These are phyloP conservation scores for Fusarium tjaetaba DNA, from an alignment of 2,329 filamentous ascomycete genomes.

Conservation along the genomic window DNA sequence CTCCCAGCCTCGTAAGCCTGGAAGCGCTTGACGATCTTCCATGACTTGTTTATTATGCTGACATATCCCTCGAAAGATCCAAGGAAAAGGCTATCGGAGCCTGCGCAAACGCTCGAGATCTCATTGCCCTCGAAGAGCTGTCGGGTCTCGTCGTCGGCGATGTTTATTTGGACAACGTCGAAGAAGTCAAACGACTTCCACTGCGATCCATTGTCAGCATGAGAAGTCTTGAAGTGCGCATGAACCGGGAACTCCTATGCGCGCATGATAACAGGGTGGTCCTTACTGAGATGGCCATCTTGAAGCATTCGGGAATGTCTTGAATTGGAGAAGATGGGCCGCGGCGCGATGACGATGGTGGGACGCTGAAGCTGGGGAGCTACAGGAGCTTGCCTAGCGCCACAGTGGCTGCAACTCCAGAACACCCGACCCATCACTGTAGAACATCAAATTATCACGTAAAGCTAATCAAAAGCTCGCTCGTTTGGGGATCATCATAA, in stretches of 20 bases:
- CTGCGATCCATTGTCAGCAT: conserved; percentile 56
- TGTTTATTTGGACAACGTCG: conserved; percentile 86
- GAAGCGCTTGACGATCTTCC: conserved; percentile 89
- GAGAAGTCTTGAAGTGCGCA: background rate
- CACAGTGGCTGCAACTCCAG: conserved; percentile 39
- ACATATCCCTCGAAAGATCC: conserved; percentile 87
- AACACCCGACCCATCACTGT: background rate
- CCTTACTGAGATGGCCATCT: conserved; percentile 50
- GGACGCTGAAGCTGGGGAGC: conserved; percentile 42
- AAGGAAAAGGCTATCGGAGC: conserved; percentile 89
- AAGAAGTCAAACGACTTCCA: conserved; percentile 99
- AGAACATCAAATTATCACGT: background rate
- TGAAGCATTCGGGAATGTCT: conserved; percentile 42
- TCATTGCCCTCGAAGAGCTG: conserved; percentile 84
- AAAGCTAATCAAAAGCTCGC: background rate
- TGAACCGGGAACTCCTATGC: background rate
- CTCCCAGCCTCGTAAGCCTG: conserved; percentile 82
- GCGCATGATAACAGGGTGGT: background rate
- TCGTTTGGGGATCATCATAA: background rate
- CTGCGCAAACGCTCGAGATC: conserved; percentile 84
- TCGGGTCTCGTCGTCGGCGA: conserved; percentile 81
- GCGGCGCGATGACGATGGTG: conserved; percentile 47
- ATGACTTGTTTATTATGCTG: conserved; percentile 85
- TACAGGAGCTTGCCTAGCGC: conserved; percentile 39
- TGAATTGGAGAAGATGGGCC: conserved; percentile 35